Evolutionary conservation across 169 alveolate genomes (phyloP).

Genomic region (Plasmodium inui): DNA sequence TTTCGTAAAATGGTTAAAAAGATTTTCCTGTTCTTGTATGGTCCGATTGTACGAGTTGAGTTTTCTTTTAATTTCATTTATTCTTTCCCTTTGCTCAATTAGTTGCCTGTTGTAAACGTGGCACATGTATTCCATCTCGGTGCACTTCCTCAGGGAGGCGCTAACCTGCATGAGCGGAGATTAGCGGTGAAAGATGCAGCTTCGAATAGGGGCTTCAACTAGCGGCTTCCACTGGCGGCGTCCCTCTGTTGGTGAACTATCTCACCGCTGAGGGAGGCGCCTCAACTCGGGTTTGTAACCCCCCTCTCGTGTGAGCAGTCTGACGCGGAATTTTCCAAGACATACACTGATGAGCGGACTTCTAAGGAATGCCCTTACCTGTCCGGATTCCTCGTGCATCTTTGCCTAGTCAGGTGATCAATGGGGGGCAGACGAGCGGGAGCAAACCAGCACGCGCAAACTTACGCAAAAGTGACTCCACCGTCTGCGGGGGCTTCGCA

Average conservation of each 20-base stretch:
- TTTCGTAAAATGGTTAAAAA: slow-evolving; percentile 32
- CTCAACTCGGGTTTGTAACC: background rate
- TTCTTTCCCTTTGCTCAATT: slow-evolving; percentile 69
- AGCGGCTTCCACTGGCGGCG: background rate
- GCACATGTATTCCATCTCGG: slow-evolving; percentile 53
- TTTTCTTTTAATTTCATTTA: slow-evolving; percentile 40
- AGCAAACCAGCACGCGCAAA: background rate
- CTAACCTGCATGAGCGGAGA: slow-evolving; percentile 24
- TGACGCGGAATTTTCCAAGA: background rate
- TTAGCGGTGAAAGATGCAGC: background rate
- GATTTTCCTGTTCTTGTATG: slow-evolving; percentile 49
- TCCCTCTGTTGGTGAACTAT: background rate
- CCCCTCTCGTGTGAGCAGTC: background rate
- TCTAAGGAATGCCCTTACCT: background rate
- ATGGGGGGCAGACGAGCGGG: background rate
- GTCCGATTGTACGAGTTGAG: slow-evolving; percentile 44
- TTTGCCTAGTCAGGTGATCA: background rate
- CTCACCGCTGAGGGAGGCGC: background rate
- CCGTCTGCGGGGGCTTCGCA: background rate
- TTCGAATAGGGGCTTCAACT: too few relatives aligned
- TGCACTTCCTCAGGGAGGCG: slow-evolving; percentile 42
- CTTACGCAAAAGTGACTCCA: background rate
- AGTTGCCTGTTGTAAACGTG: slow-evolving; percentile 26
- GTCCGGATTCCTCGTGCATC: background rate
- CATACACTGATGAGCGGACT: background rate